Evolutionary conservation across 2,329 filamentous ascomycete species (phyloP).

Genomic region (Aspergillus fijiensis): DNA sequence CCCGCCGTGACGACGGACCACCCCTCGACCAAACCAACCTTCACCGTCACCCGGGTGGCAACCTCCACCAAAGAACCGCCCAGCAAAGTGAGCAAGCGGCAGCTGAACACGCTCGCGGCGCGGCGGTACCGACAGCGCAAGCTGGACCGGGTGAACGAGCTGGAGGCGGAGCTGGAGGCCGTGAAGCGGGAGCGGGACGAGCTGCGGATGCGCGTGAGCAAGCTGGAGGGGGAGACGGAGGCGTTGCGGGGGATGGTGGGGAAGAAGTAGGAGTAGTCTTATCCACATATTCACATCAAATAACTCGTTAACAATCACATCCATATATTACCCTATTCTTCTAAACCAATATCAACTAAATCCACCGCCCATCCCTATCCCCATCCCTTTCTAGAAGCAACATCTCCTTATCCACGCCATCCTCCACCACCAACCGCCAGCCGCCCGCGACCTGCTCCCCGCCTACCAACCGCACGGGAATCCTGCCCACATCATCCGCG

Average conservation of each 20-base stretch:
- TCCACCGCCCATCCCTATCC: background rate
- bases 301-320: too few relatives aligned
- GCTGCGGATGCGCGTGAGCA: conserved; percentile 35
- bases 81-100: conserved; percentile 34
- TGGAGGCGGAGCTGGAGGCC: conserved; percentile 35
- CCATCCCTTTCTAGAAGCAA: background rate
- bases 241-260: conserved; percentile 30
- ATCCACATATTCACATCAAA: too few relatives aligned
- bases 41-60: conserved; percentile 1
- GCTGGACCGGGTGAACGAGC: conserved; percentile 32
- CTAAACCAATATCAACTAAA: background rate
- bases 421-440: background rate
- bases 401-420: background rate
- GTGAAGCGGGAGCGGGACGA: conserved; percentile 37
- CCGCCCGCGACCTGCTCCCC: background rate
- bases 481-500: background rate
- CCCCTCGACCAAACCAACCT: background rate
- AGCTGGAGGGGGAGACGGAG: conserved; percentile 38
- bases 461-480: background rate
- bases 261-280: background rate
- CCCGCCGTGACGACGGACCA: background rate
- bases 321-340: too few relatives aligned
- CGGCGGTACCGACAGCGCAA: conserved; percentile 38
- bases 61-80: conserved; percentile 14
- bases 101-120: conserved; percentile 38